Percentiles rank a stretch among this genome's conserved stretches.
Evolutionary conservation across 2,329 filamentous ascomycete species (phyloP).

Genomic region (Ploettnerulaceae sp.): DNA sequence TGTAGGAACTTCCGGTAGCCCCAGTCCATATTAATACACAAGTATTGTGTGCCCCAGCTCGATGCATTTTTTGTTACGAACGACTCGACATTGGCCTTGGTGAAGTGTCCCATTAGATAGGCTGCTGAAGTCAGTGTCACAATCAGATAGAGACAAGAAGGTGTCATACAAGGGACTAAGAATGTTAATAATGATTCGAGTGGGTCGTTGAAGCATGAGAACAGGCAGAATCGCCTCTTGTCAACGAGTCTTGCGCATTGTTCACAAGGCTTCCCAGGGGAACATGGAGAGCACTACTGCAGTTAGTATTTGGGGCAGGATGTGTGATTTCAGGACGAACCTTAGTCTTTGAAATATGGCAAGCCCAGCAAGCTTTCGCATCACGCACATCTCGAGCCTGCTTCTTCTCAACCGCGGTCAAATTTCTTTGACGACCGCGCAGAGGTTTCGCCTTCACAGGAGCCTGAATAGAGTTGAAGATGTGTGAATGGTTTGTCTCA

Average conservation of each 20-base stretch:
- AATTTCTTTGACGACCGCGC: slow-evolving; percentile 26
- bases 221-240: slow-evolving; percentile 32
- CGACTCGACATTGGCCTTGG: slow-evolving; percentile 26
- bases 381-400: slow-evolving; percentile 32
- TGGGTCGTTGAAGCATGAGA: slow-evolving; percentile 33
- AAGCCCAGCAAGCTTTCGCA: slow-evolving; percentile 33
- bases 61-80: slow-evolving; percentile 28
- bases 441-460: slow-evolving; percentile 23
- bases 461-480: slow-evolving; percentile 25
- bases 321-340: slow-evolving; percentile 11
- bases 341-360: slow-evolving; percentile 34
- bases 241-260: slow-evolving; percentile 30
- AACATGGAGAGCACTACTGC: slow-evolving; percentile 31
- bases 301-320: background rate
- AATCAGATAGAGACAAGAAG: background rate
- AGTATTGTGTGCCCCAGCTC: slow-evolving; percentile 26
- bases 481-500: slow-evolving; percentile 23
- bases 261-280: slow-evolving; percentile 30
- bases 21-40: slow-evolving; percentile 28
- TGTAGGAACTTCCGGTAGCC: slow-evolving; percentile 25
- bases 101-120: slow-evolving; percentile 30
- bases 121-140: slow-evolving; percentile 19
- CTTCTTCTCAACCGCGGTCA: slow-evolving; percentile 31
- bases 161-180: slow-evolving; percentile 27
- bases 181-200: slow-evolving; percentile 30